Evolutionary conservation across 257 asterid species (phyloP), one percentile per base, ranked within the genome.

Genomic region (Solanum peruvianum): DNA sequence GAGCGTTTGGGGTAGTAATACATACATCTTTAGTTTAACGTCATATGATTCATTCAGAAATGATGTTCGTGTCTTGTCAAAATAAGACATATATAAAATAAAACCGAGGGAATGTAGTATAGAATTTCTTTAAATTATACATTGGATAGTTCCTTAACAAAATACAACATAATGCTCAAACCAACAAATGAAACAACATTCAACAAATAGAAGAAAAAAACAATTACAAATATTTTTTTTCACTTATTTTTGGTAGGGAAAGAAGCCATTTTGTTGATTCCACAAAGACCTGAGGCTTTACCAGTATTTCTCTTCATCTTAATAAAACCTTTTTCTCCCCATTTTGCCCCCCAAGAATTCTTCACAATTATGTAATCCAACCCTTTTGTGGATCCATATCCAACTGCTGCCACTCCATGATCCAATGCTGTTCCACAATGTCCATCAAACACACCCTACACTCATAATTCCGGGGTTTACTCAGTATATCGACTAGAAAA

Each of bases 301-400:
- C 93, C 94, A 3, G 88, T 91, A 86, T 88, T 91, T 82, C 95
- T 90, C 91, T 91, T 93, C 93, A 94, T 93, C 91, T 94, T 93
- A 23, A 94, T 92, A 82, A 80, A 93, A n/a, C 96, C 95, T 35
- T 93, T 91, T 81, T 94, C 98, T 29, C 96, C 96, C 95, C 96
- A 94, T 82, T 88, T 91, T 3, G 92, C 84, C 8, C 96, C 96
- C 98, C 98, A 94, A 8, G 98, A 94, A 31, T 94, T 94, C 93
- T 93, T 93, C 83, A 94, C 93, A 16, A 91, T 88, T 16, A 92
- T 75, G 85, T 90, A 93, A 33, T 92, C 92, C 87, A 78, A 7
- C 13, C 92, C 92, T 20, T 93, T 90, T 71, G 90, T 88, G 45
- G 94, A 56, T 58, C 93, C 95, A 33, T 93, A 93, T 58, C 95